Evolutionary conservation across 495 filamentous ascomycete genomes (phyloP).

Genomic region (Podospora didyma): DNA sequence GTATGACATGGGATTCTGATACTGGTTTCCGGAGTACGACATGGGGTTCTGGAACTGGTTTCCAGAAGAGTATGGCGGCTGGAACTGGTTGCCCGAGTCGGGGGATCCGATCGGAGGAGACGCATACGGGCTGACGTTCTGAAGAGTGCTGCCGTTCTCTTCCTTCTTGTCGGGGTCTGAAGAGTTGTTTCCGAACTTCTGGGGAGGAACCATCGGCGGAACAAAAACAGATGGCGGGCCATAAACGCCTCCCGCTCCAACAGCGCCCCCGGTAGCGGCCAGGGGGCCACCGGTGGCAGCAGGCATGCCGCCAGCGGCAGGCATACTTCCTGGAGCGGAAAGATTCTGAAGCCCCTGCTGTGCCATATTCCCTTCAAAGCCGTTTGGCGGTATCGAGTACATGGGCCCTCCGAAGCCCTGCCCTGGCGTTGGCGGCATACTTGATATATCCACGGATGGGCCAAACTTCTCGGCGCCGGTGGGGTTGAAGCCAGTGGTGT

Average conservation of each 20-base stretch:
- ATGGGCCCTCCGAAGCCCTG: background rate
- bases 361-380: background rate
- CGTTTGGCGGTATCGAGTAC: background rate
- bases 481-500: background rate
- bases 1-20: background rate
- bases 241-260: background rate
- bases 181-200: background rate
- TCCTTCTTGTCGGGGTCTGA: background rate
- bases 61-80: no score
- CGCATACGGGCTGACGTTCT: no score
- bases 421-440: background rate
- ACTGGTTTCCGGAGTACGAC: no score
- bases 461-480: slow-evolving; percentile 13
- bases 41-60: background rate
- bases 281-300: background rate
- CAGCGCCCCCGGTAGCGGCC: background rate
- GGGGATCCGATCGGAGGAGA: no score
- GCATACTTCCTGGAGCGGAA: background rate
- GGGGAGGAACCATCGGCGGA: slow-evolving; percentile 1
- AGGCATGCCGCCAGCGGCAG: background rate
- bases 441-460: background rate
- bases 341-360: background rate
- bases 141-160: background rate
- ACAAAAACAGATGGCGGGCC: background rate
- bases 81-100: background rate